phyloP scores from a whole-genome alignment of 495 filamentous ascomycete species.

The Xylaria nigripes region DNA sequence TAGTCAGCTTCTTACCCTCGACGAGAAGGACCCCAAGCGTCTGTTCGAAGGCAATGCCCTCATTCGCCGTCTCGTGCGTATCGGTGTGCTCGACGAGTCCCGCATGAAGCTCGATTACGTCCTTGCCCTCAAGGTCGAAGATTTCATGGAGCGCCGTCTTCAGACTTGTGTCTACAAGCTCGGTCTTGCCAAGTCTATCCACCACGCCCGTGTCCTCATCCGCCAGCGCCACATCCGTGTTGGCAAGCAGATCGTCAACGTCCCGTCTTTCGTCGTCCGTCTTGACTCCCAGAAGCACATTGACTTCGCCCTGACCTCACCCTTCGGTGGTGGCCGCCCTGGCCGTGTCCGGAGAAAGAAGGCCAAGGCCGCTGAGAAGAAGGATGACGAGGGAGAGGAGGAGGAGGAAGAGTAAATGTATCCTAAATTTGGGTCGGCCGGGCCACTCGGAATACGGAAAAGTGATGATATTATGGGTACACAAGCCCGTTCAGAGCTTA shows the following conservation, averaged over 20 bases:
- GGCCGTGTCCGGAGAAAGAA: conserved; percentile 99
- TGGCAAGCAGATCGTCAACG: conserved; percentile 99
- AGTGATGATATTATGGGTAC: conserved; percentile 26
- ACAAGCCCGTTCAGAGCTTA: conserved; percentile 22
- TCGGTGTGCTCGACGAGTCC: conserved; percentile 98
- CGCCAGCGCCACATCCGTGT: conserved; percentile 99
- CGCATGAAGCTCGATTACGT: conserved; percentile 99
- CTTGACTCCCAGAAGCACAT: conserved; percentile 99
- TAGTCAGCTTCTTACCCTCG: conserved; percentile 98
- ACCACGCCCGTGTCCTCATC: conserved; percentile 99
- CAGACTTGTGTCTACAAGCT: conserved; percentile 99
- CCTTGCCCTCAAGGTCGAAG: conserved; percentile 92
- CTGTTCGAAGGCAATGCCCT: conserved; percentile 99
- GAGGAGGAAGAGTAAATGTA: conserved; percentile 76
- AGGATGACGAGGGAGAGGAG: conserved; percentile 79
- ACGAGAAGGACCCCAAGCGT: conserved; percentile 99
- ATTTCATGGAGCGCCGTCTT: conserved; percentile 98
- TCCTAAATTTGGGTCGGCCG: conserved; percentile 24
- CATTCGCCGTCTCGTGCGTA: conserved; percentile 98
- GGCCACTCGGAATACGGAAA: conserved; percentile 34
- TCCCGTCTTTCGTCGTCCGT: conserved; percentile 97
- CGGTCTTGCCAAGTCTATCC: conserved; percentile 98
- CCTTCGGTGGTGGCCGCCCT: conserved; percentile 93
- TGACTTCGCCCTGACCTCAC: conserved; percentile 94
- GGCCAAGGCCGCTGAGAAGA: conserved; percentile 87